These are phyloP conservation scores for Onygenales sp. DNA, from an alignment of 2,329 filamentous ascomycete genomes.

Conservation along the genomic window DNA sequence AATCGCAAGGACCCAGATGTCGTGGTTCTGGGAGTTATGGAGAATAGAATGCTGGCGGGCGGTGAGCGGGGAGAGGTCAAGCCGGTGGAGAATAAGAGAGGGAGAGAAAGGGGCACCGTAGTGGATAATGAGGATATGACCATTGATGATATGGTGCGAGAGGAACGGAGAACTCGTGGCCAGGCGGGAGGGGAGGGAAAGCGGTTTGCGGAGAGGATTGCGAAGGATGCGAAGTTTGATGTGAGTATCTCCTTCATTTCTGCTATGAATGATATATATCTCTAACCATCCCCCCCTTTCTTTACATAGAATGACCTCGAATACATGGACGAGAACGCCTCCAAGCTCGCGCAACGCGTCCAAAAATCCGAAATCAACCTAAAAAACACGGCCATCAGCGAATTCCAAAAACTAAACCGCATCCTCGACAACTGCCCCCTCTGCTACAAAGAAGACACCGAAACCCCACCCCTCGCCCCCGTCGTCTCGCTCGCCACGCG, in stretches of 20 bases:
- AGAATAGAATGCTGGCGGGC: conserved; percentile 83
- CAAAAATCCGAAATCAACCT: conserved; percentile 82
- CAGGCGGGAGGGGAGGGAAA: conserved; percentile 70
- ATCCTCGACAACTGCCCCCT: conserved; percentile 82
- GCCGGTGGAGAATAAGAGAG: conserved; percentile 67
- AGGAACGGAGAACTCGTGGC: conserved; percentile 77
- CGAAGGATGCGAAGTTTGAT: conserved; percentile 83
- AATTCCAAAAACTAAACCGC: conserved; percentile 81
- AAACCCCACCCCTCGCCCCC: conserved; percentile 69
- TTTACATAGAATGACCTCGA: conserved; percentile 63
- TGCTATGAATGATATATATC: conserved; percentile 1
- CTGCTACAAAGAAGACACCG: conserved; percentile 81
- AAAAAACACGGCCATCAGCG: conserved; percentile 74
- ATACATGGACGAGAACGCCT: conserved; percentile 95
- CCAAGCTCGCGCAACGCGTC: conserved; percentile 75
- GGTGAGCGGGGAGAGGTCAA: conserved; percentile 65
- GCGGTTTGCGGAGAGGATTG: conserved; percentile 82
- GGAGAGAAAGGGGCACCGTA: conserved; percentile 72
- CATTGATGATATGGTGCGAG: conserved; percentile 92
- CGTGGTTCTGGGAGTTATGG: conserved; percentile 76
- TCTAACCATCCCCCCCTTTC: conserved; percentile 7
- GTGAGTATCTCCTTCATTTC: conserved; percentile 26
- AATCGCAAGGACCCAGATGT: conserved; percentile 53
- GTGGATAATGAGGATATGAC: conserved; percentile 92
- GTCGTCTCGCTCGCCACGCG: conserved; percentile 78